A percentile compares a stretch with the other conserved stretches of the same genome.
phyloP scores from a whole-genome alignment of 2,329 filamentous ascomycete genomes.

The Apiospora phragmitis region DNA sequence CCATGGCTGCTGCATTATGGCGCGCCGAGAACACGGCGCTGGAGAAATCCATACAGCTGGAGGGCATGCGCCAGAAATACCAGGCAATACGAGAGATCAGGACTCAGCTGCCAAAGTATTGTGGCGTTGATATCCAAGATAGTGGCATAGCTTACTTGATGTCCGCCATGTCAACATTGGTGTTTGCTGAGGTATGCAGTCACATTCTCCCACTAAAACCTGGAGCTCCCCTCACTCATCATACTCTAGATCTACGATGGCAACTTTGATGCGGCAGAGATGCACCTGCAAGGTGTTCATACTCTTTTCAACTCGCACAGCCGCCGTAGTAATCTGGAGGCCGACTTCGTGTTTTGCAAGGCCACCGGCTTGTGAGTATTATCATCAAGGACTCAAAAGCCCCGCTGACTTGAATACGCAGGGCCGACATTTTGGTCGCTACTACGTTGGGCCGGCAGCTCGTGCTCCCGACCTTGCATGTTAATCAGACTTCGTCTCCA shows the following conservation, averaged over 20 bases:
- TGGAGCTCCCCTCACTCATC: neutral
- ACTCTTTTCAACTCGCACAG: neutral
- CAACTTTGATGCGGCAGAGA: conserved; percentile 10
- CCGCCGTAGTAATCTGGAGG: neutral
- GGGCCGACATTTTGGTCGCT: conserved; percentile 9
- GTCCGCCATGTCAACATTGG: conserved; percentile 16
- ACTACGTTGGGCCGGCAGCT: neutral
- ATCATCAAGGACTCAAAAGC: neutral
- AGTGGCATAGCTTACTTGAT: conserved; percentile 5
- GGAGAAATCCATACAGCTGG: conserved; percentile 11
- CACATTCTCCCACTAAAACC: too few relatives aligned
- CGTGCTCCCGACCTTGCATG: neutral
- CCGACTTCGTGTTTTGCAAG: conserved; percentile 10
- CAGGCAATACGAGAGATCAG: conserved; percentile 14
- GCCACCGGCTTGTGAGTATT: neutral
- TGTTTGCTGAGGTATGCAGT: conserved; percentile 12
- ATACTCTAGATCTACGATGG: conserved; percentile 6
- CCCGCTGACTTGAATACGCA: neutral
- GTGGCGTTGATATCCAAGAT: neutral
- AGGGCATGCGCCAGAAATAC: conserved; percentile 17
- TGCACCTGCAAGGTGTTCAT: conserved; percentile 1
- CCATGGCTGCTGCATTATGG: conserved; percentile 15
- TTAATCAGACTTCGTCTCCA: neutral
- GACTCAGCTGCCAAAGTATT: neutral
- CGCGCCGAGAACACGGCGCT: conserved; percentile 12